Conservation (phyloP, 306 rosid genomes). For the Cucurbita maxima region DNA sequence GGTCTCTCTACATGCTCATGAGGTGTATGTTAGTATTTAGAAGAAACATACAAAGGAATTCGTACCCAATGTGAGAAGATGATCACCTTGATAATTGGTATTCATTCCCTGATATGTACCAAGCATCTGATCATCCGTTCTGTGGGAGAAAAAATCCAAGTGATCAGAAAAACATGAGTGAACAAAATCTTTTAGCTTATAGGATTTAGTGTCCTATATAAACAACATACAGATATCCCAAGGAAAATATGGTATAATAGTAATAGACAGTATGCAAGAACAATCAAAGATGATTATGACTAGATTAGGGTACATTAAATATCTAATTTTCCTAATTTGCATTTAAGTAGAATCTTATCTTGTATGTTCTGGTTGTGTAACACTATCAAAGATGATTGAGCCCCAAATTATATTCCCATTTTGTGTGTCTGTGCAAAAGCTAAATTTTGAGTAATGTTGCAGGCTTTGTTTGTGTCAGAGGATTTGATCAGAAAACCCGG, state of each 20-base stretch:
- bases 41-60: background rate
- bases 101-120: background rate
- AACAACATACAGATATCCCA: too few species aligned
- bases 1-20: too few species aligned
- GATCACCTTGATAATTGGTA: background rate
- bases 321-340: background rate
- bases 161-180: background rate
- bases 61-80: background rate
- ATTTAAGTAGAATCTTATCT: background rate
- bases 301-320: background rate
- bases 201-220: background rate
- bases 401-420: background rate
- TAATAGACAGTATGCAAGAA: too few species aligned
- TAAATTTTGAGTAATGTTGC: conserved; percentile 6
- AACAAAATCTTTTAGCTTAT: too few species aligned
- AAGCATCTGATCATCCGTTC: background rate
- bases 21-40: background rate
- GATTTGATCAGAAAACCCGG: conserved; percentile 48
- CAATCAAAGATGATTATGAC: too few species aligned
- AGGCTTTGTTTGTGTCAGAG: conserved; percentile 86
- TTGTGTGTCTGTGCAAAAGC: background rate
- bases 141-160: background rate
- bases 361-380: background rate
- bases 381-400: background rate
- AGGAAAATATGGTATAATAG: too few species aligned